Base-by-base conservation (phyloP, 139 green algal species). In the Picochlorum costavermella region DNA sequence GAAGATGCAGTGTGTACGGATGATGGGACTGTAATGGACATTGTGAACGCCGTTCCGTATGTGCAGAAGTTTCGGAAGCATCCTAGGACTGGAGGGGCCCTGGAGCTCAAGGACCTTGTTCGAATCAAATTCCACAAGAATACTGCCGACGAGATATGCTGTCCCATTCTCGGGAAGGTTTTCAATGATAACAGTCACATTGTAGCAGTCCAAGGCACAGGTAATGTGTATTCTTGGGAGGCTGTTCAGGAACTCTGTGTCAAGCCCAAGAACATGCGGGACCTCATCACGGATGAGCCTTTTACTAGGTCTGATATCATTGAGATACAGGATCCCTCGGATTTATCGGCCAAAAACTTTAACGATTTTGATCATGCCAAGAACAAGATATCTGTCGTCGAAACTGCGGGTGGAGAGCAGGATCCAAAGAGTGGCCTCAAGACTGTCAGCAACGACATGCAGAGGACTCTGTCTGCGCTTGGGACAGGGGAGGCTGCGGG, bases 101-200 rank as follows among this genome's bases (percentile, higher is more conserved):
- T 98, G 63, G 63, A 83, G 64, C 63, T 97, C 10, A 83, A 76
- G 36, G 89, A 98, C 62, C 75, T 99, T 25, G 89, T 86, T 44
- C 50, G 56, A 62, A 87, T 98, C 14, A 83, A 89, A 63, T 98
- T 95, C 60, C 73, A 93, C 68, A 95, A 95, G 77, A 97, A 97
- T 60, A 63, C 61, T 29, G 82, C 90, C 14, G 78, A 78, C 3
- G 79, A 92, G 75, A 97, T 91, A 69, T 55, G 76, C 30, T 97
- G 92, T 78, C 94, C 94, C 0, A 85, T 97, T 20, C 88, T 95
- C 46, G 75, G 85, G 65, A 97, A 96, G 73, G 81, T 95, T 44
- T 98, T 98, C 81, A 98, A 91, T 6, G 81, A 92, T 62, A 83
- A 90, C 83, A 96, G 91, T 0, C 92, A 97, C 85, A 97, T 98